phyloP scores from a whole-genome alignment of 306 rosid species.

The Vicia faba region DNA sequence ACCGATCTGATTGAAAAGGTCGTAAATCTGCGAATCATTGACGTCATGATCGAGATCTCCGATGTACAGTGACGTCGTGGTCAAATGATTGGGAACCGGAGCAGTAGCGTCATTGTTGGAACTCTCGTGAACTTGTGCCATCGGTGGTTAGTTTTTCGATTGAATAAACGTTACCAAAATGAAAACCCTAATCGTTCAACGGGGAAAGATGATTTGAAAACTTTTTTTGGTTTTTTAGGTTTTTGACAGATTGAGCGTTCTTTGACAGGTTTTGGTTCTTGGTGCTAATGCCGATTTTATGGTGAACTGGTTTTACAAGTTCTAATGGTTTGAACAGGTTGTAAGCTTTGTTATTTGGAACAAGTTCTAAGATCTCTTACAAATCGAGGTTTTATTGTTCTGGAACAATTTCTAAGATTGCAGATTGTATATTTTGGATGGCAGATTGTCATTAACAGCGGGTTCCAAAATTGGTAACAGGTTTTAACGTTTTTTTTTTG shows the following conservation, averaged over 20 bases:
- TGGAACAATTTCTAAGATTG: too few species aligned
- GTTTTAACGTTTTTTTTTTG: too few species aligned
- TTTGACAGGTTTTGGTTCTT: too few species aligned
- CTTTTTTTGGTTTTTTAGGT: slow-evolving; percentile 30
- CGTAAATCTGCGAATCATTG: slow-evolving; percentile 68
- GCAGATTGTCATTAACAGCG: too few species aligned
- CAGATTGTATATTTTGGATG: too few species aligned
- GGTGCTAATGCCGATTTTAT: too few species aligned
- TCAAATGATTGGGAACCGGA: slow-evolving; percentile 40
- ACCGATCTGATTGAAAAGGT: slow-evolving; percentile 63
- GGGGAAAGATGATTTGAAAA: neutral
- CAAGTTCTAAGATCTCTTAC: too few species aligned
- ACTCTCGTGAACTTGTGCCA: slow-evolving; percentile 61
- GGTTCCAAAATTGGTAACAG: too few species aligned
- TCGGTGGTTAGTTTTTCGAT: slow-evolving; percentile 2
- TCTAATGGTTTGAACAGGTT: too few species aligned
- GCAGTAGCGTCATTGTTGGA: slow-evolving; percentile 38
- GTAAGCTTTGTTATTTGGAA: too few species aligned
- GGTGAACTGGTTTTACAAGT: too few species aligned
- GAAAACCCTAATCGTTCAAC: slow-evolving; percentile 22
- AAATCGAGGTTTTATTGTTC: too few species aligned
- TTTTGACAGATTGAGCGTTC: slow-evolving; percentile 36
- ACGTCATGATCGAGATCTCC: slow-evolving; percentile 70
- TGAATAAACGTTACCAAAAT: slow-evolving; percentile 4
- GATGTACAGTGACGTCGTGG: slow-evolving; percentile 64